Evolutionary conservation across 2,329 filamentous ascomycete genomes (phyloP), one percentile per base, ranked within the genome.

Genomic region (Colletotrichum eleusines): DNA sequence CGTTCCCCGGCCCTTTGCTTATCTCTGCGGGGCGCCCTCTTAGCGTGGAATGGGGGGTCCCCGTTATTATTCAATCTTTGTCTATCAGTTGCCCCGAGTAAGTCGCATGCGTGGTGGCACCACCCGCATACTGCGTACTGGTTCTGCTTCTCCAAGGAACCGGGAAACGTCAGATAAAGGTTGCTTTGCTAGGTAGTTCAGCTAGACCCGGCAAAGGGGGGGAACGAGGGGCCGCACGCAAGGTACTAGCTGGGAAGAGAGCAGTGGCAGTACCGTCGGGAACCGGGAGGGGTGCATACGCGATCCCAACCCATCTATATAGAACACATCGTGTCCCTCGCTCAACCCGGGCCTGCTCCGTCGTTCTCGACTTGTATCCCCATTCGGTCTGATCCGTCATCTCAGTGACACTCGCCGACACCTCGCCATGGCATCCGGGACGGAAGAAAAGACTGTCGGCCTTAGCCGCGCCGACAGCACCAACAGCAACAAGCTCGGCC

Each of bases 111-210:
- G 33, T 50, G 33, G 63, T 54, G 31, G 54, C 4, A n/a, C 38
- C 16, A 35, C 54, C 44, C 31, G 18, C n/a, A n/a, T n/a, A n/a
- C n/a, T n/a, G n/a, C n/a, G n/a, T n/a, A 53, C 35, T 23, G 46
- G 16, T 58, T n/a, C 38, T 48, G 53, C 50, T 50, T 31, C 50
- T 61, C 33, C 55, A 44, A 71, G 42, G 57, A 67, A 63, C 64
- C 63, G 63, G 63, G 58, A 67, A 58, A 68, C 64, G 68, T 71
- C 68, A 71, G 68, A 71, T 71, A 55, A 71, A 71, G 68, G 51
- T 71, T 71, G 35, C 33, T 6, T n/a, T 31, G 42, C 68, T 62
- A 42, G 42, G 9, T 42, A 14, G 12, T 11, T 14, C 14, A 16
- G 7, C 40, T 7, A 42, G 50, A 40, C 58, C 44, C 12, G 28